phyloP scores from a whole-genome alignment of 1,139 yeast species.

The Saccharomycopsis hybrid region DNA sequence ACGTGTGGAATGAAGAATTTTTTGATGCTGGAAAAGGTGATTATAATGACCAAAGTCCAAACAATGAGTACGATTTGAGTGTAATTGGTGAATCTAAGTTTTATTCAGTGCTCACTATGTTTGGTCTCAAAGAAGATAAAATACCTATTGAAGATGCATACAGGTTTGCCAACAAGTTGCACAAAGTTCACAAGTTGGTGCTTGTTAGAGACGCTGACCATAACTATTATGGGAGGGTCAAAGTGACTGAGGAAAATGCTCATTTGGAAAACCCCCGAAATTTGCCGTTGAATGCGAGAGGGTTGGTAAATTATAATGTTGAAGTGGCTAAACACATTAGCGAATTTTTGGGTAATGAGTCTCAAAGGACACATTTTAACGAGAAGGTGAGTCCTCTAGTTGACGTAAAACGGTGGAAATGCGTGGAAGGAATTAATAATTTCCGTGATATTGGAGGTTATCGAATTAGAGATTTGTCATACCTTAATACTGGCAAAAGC shows the following conservation, averaged over 20 bases:
- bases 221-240: constrained; percentile 55
- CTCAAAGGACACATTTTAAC: not conserved
- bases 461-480: constrained; percentile 25
- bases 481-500: not conserved
- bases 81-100: not conserved
- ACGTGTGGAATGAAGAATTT: not conserved
- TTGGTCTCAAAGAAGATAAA: constrained; percentile 62
- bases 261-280: constrained; percentile 34
- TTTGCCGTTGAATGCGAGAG: constrained; percentile 39
- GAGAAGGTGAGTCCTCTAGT: not conserved
- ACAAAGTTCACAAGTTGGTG: constrained; percentile 51
- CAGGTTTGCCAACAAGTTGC: constrained; percentile 48
- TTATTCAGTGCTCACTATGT: constrained; percentile 53
- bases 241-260: constrained; percentile 29
- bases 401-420: constrained; percentile 49
- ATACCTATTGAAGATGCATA: constrained; percentile 63
- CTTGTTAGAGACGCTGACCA: constrained; percentile 72
- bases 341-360: not conserved
- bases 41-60: too few species aligned
- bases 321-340: constrained; percentile 45
- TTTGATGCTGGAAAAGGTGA: too few species aligned
- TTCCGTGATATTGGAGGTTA: constrained; percentile 84
- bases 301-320: constrained; percentile 51
- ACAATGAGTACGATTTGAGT: too few species aligned
- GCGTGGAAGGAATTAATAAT: constrained; percentile 61